Percentiles rank a stretch among this genome's conserved stretches.
Conservation (phyloP, 352 stramenopile species). For the Pythium sp. region DNA sequence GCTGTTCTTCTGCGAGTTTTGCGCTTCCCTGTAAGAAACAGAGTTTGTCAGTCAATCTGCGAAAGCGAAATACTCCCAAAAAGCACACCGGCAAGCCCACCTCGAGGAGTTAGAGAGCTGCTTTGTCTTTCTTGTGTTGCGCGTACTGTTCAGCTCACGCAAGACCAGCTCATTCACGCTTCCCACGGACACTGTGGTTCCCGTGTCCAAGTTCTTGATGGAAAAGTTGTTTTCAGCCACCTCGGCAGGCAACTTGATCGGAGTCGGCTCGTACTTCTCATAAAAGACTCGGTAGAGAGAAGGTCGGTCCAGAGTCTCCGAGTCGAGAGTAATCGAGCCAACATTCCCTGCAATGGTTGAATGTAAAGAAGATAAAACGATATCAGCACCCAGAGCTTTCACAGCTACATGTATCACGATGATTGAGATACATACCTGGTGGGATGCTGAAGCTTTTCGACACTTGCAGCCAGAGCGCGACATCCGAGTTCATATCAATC, state of each 20-base stretch:
- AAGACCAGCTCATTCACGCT: constrained; percentile 80
- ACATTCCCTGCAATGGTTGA: constrained; percentile 35
- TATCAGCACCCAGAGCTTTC: background rate
- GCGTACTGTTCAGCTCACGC: constrained; percentile 60
- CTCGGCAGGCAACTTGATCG: constrained; percentile 46
- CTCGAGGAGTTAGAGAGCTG: constrained; percentile 61
- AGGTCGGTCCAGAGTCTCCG: constrained; percentile 72
- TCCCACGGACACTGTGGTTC: constrained; percentile 69
- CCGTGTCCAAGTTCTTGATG: constrained; percentile 82
- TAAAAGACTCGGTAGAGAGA: constrained; percentile 87
- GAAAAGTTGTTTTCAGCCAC: constrained; percentile 66
- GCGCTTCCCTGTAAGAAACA: constrained; percentile 36
- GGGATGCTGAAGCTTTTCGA: constrained; percentile 83
- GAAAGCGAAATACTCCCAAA: background rate
- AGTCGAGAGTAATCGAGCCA: constrained; percentile 78
- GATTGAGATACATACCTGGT: constrained; percentile 33
- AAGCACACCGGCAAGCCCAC: constrained; percentile 19
- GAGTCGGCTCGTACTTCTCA: constrained; percentile 83
- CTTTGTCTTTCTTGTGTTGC: constrained; percentile 42
- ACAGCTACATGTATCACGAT: background rate
- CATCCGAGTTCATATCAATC: constrained; percentile 83
- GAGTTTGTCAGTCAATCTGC: background rate
- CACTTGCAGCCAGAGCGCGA: constrained; percentile 80
- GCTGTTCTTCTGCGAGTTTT: constrained; percentile 47
- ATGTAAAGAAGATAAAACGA: background rate